Conservation (phyloP, 1,139 yeast genomes). For the Petasospora fabianii region DNA sequence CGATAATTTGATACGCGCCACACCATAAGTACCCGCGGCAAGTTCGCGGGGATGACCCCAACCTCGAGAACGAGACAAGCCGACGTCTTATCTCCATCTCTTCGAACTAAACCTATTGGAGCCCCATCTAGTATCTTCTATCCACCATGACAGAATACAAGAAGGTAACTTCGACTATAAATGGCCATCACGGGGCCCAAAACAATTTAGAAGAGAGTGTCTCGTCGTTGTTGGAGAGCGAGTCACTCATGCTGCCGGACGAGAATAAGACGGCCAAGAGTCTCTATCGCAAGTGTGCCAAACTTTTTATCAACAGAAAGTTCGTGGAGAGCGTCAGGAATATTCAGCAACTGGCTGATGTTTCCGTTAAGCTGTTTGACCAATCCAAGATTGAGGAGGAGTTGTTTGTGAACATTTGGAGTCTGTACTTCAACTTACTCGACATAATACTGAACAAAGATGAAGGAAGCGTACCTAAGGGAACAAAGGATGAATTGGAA, state of each 20-base stretch:
- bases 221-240: conserved; percentile 4
- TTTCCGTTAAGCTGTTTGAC: conserved; percentile 10
- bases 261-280: conserved; percentile 12
- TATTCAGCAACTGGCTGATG: conserved; percentile 7
- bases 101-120: too few relatives aligned
- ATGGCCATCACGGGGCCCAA: background rate
- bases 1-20: too few relatives aligned
- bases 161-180: background rate
- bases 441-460: conserved; percentile 22
- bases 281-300: conserved; percentile 23
- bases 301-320: conserved; percentile 23
- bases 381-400: conserved; percentile 13
- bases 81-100: too few relatives aligned
- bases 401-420: conserved; percentile 22
- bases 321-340: conserved; percentile 18
- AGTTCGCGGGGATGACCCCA: background rate
- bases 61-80: background rate
- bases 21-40: too few relatives aligned
- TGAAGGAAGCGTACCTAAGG: conserved; percentile 1
- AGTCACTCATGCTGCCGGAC: conserved; percentile 5
- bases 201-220: conserved; percentile 9
- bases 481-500: conserved; percentile 5
- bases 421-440: conserved; percentile 24
- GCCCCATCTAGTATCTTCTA: too few relatives aligned
- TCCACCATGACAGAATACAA: background rate